Conservation (phyloP, 1,284 basidiomycete species). For the Phenoliferia sp. region DNA sequence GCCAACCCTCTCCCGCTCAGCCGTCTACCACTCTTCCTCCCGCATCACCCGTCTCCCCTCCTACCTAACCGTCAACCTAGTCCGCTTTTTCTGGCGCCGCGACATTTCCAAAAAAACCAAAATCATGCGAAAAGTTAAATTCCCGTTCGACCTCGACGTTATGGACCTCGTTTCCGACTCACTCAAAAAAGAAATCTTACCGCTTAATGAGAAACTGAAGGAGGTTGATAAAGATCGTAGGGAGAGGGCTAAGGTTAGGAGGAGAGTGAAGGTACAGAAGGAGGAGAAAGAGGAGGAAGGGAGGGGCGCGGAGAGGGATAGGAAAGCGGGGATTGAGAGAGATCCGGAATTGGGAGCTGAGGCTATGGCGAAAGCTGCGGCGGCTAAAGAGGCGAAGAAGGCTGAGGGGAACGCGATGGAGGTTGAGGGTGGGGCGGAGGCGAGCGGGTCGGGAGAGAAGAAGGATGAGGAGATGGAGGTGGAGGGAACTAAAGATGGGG, state of each 20-base stretch:
- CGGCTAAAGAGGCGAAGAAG: not conserved
- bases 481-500: constrained; percentile 49
- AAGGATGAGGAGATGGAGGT: constrained; percentile 31
- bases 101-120: constrained; percentile 66
- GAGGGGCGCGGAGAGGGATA: constrained; percentile 15
- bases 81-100: constrained; percentile 89
- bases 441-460: constrained; percentile 19
- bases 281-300: constrained; percentile 42
- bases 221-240: constrained; percentile 75
- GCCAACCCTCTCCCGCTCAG: constrained; percentile 69
- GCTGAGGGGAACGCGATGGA: not conserved
- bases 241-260: constrained; percentile 77
- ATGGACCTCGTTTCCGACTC: constrained; percentile 77
- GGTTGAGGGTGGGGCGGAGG: not conserved
- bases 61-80: constrained; percentile 82
- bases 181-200: constrained; percentile 63
- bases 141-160: constrained; percentile 78
- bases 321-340: constrained; percentile 7
- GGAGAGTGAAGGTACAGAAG: constrained; percentile 58
- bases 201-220: constrained; percentile 66
- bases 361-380: not conserved
- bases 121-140: constrained; percentile 82
- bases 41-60: constrained; percentile 77
- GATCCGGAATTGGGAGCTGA: not conserved
- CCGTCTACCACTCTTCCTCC: constrained; percentile 75